These are phyloP conservation scores for Earliella scabrosa DNA, from an alignment of 1,284 basidiomycete species.

Conservation along the genomic window DNA sequence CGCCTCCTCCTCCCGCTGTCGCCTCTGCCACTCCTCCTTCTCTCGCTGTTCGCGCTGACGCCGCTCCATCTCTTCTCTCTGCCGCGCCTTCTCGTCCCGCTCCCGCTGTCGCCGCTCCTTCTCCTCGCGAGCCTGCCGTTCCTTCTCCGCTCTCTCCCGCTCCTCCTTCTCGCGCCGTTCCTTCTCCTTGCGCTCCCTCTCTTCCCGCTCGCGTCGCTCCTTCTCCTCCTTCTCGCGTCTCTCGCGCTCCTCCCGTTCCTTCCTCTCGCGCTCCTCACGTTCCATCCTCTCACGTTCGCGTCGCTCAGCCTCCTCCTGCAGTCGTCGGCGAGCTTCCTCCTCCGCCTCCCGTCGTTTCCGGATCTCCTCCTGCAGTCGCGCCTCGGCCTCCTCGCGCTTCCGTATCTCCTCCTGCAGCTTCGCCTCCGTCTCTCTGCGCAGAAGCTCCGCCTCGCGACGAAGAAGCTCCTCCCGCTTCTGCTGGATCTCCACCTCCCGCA, in stretches of 20 bases:
- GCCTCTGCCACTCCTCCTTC: constrained; percentile 6
- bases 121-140: constrained; percentile 9
- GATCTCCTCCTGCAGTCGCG: constrained; percentile 25
- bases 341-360: constrained; percentile 17
- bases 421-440: constrained; percentile 24
- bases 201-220: constrained; percentile 25
- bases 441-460: constrained; percentile 27
- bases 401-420: constrained; percentile 26
- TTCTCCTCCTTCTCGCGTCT: constrained; percentile 30
- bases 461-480: constrained; percentile 31
- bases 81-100: constrained; percentile 17
- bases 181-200: constrained; percentile 17
- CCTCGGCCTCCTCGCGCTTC: constrained; percentile 21
- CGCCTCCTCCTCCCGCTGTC: constrained; percentile 19
- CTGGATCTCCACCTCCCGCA: constrained; percentile 23
- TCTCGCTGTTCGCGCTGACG: constrained; percentile 1
- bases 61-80: constrained; percentile 19
- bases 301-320: constrained; percentile 18
- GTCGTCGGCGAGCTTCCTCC: constrained; percentile 17
- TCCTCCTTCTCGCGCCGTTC: constrained; percentile 18
- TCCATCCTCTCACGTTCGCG: constrained; percentile 29
- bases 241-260: constrained; percentile 20
- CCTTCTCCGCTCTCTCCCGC: constrained; percentile 13
- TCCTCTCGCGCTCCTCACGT: constrained; percentile 11
- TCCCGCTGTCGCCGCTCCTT: constrained; percentile 15